Evolutionary conservation across 129 eudicot genomes (phyloP), one percentile per base, ranked within the genome.

Genomic region (Kitagawia praeruptora): DNA sequence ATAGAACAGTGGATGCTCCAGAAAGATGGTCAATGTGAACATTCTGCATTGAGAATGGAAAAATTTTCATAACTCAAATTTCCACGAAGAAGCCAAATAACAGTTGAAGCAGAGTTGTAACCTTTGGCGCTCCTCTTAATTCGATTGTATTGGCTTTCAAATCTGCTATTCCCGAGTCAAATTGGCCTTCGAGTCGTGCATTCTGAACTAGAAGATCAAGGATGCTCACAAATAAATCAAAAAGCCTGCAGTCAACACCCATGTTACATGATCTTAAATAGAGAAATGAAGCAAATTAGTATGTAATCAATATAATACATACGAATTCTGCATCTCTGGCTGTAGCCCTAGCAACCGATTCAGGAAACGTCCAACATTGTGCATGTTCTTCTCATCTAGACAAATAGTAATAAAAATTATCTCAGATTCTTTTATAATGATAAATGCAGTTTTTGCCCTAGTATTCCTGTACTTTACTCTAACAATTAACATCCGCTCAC

Each of bases 271-370:
- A 56, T 13, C 63, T 40, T 21, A 78, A n/a, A 80, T 46, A 40
- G 3, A 49, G 0, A 21, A 47, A 14, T 14, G 48, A 46, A 14
- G 27, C 31, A 77, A 23, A 67, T 78, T 41, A 16, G 53, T 51
- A 28, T 31, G 3, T 66, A 66, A 12, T 12, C 40, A 31, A 11
- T 40, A 74, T 47, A 81, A 42, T 67, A 75, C 86, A 77, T 70
- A 95, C 99, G 89, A 89, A 85, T 95, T 95, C 79, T 95, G 99
- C 80, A 92, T 92, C 28, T 90, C 96, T 48, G 99, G 99, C n/a
- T 97, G 93, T 79, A 95, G 81, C 79, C 99, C 99, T 63, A 95
- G 81, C 81, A 95, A 91, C 75, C 99, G 84, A 79, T 95, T 95
- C 70, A 95, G 89, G 80, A 95, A 95, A 83, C 97, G 99, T 4